Evolutionary conservation across 306 rosid genomes (phyloP).

Genomic region (Benincasa hispida): DNA sequence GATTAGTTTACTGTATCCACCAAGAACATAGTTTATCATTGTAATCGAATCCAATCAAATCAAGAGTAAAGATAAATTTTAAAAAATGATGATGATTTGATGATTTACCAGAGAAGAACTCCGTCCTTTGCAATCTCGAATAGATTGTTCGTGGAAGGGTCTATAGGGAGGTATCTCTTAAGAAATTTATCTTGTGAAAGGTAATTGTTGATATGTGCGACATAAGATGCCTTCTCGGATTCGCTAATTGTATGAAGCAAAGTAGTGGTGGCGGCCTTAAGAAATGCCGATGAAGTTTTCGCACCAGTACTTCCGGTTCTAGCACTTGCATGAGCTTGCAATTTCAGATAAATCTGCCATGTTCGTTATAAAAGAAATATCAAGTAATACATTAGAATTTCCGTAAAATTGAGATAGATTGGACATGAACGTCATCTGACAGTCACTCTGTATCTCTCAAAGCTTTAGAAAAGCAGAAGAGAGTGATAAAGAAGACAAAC

Average conservation of each 20-base stretch:
- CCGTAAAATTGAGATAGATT: not conserved
- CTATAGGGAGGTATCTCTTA: slow-evolving; percentile 70
- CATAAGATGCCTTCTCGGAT: slow-evolving; percentile 93
- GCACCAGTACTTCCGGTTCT: slow-evolving; percentile 54
- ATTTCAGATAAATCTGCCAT: slow-evolving; percentile 62
- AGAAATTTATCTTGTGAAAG: slow-evolving; percentile 69
- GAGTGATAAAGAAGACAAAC: not conserved
- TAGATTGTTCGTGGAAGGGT: slow-evolving; percentile 75
- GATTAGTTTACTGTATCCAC: slow-evolving; percentile 74
- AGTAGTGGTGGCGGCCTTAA: slow-evolving; percentile 90
- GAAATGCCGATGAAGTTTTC: slow-evolving; percentile 78
- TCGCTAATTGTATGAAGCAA: slow-evolving; percentile 97
- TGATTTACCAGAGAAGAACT: slow-evolving; percentile 74
- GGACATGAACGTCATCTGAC: not conserved
- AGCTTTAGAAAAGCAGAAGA: not conserved
- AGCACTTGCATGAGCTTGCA: slow-evolving; percentile 63
- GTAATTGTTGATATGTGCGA: slow-evolving; percentile 83
- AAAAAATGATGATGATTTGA: not conserved
- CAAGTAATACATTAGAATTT: not conserved
- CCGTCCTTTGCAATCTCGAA: slow-evolving; percentile 88
- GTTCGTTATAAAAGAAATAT: too few relatives aligned
- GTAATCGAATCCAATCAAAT: not conserved
- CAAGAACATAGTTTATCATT: not conserved
- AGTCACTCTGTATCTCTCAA: not conserved
- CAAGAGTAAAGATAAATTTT: not conserved